A percentile compares a stretch with the other conserved stretches of the same genome.
These are phyloP conservation scores for Solidago caesia DNA, from an alignment of 129 eudicot species.

Conservation along the genomic window DNA sequence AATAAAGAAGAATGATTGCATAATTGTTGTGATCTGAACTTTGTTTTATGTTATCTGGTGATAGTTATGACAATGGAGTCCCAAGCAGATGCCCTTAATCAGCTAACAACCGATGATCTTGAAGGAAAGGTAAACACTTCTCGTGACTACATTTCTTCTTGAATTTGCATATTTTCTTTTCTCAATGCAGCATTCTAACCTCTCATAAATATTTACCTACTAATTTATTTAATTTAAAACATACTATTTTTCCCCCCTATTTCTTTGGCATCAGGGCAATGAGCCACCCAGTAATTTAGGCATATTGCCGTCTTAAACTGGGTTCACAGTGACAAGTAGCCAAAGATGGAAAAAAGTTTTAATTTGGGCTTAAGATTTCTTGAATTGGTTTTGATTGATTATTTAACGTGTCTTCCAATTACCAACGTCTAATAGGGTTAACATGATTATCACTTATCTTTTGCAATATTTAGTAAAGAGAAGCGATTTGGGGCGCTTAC, in stretches of 20 bases:
- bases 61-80: slow-evolving; percentile 92
- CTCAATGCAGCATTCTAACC: background rate
- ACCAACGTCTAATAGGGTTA: background rate
- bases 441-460: background rate
- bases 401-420: background rate
- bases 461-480: background rate
- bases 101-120: slow-evolving; percentile 77
- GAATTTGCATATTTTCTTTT: background rate
- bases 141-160: background rate
- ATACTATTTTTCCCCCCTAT: background rate
- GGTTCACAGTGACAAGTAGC: background rate
- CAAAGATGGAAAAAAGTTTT: background rate
- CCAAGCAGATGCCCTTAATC: slow-evolving; percentile 89
- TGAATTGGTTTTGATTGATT: background rate
- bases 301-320: background rate
- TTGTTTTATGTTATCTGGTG: slow-evolving; percentile 9
- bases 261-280: background rate
- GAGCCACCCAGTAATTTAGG: background rate
- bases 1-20: background rate
- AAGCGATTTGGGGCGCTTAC: background rate
- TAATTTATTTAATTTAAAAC: background rate
- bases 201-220: background rate
- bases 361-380: background rate
- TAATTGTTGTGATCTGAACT: slow-evolving; percentile 9
- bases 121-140: slow-evolving; percentile 76